Base-by-base conservation (phyloP, 371 early-diverging fungal species). In the Choanephora cucurbitarum region DNA sequence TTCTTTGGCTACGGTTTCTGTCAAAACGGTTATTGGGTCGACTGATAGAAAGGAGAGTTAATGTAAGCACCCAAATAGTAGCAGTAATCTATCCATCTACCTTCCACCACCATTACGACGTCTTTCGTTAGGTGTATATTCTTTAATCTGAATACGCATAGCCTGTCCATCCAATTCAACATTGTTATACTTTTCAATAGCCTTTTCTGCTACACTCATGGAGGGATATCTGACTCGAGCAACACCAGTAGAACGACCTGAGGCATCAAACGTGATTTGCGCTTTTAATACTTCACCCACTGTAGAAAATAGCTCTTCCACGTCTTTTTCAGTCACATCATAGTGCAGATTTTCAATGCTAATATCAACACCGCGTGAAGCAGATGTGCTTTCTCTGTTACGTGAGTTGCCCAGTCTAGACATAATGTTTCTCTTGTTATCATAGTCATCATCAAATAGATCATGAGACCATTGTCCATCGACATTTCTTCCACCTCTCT, bases 211-310 rank as follows among this genome's bases (percentile, higher is more conserved):
- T 51, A 70, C 73, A 15, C 49, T 49, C 11, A 32, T 24, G 0
- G 58, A 50, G 33, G 43, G 32, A 52, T 70, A 79, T 48, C 44
- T 58, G 10, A 79, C 50, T 18, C 47, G 52, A 10, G 74, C 79
- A 21, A 44, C 41, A 44, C 79, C 79, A 1, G 70, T 79, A 2
- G 79, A 79, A 13, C 79, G 65, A 19, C 79, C 79, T 1, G 75
- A 71, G 3, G 52, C 58, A 62, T 79, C 79, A 59, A 68, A 75
- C 1, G 50, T 44, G 14, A 75, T 52, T n/a, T 59, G 50, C 6
- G 72, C 64, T 17, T 57, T 71, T 39, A 62, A 50, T 1, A 73
- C 69, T 24, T 62, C 60, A 10, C 70, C 75, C n/a, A 78, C 70
- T 33, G 69, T 64, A 31, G 58, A 57, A 41, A 78, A 78, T 15